Percentiles rank a stretch among this genome's conserved stretches.
phyloP scores from a whole-genome alignment of 2,329 filamentous ascomycete genomes.

The Pseudogymnoascus sp. region DNA sequence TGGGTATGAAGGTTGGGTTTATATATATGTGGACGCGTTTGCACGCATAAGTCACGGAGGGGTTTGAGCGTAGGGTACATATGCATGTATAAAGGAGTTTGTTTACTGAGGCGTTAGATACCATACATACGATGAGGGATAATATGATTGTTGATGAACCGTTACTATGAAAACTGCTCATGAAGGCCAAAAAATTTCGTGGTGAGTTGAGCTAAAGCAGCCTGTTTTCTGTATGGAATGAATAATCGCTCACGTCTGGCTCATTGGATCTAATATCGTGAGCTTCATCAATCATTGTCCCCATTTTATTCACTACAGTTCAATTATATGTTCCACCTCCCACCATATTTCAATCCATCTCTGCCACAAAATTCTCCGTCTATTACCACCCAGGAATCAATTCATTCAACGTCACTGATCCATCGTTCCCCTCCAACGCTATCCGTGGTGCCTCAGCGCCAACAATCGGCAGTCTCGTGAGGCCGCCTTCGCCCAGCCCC shows the following conservation, averaged over 20 bases:
- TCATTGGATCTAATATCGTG: neutral
- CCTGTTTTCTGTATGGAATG: neutral
- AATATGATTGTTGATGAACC: neutral
- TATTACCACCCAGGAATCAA: constrained; percentile 1
- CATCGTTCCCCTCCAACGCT: neutral
- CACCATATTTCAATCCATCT: neutral
- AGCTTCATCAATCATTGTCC: neutral
- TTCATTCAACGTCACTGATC: neutral
- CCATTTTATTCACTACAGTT: neutral
- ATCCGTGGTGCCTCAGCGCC: constrained; percentile 16
- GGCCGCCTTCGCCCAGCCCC: constrained; percentile 13
- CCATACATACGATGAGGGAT: neutral
- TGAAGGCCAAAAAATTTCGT: neutral
- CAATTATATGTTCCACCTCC: neutral
- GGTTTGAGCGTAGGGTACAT: neutral
- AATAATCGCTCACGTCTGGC: neutral
- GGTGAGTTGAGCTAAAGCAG: neutral
- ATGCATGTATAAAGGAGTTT: neutral
- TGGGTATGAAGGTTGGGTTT: neutral
- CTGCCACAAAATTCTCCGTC: neutral
- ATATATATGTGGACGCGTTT: neutral
- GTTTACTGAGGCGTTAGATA: neutral
- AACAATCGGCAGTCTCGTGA: constrained; percentile 16
- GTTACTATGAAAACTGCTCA: neutral
- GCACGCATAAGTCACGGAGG: neutral